Conservation (phyloP, 768 basidiomycete species). For the Lactarius akahatsu region DNA sequence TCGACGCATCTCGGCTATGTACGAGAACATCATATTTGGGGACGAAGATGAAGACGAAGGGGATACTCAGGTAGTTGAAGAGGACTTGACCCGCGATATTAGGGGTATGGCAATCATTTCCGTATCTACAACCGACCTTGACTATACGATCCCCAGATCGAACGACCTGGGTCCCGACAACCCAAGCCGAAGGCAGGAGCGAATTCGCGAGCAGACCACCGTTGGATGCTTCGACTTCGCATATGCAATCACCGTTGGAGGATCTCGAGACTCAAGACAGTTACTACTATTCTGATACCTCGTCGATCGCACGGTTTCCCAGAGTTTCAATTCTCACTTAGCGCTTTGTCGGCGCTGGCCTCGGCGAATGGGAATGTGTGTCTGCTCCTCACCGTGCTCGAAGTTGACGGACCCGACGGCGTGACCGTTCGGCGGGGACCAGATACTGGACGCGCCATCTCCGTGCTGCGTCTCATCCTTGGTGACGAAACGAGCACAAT, state of each 20-base stretch:
- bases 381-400: constrained; percentile 64
- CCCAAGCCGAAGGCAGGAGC: constrained; percentile 12
- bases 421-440: constrained; percentile 65
- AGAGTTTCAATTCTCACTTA: constrained; percentile 68
- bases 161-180: constrained; percentile 22
- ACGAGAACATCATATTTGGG: constrained; percentile 70
- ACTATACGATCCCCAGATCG: constrained; percentile 16
- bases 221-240: constrained; percentile 26
- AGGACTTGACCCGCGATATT: constrained; percentile 13
- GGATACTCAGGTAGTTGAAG: constrained; percentile 15
- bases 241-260: background rate
- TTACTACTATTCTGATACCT: constrained; percentile 59
- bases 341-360: constrained; percentile 52
- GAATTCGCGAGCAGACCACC: background rate
- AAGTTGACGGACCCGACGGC: constrained; percentile 73
- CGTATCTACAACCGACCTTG: background rate
- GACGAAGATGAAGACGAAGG: constrained; percentile 37
- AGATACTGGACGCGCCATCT: constrained; percentile 69
- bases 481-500: constrained; percentile 70
- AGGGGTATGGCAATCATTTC: background rate
- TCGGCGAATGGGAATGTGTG: constrained; percentile 45
- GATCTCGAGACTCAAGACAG: constrained; percentile 33
- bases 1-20: constrained; percentile 65
- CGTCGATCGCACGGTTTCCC: constrained; percentile 77
- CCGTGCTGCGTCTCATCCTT: constrained; percentile 65